Conservation (phyloP, 176 grass and related monocot genomes). For the Otatea glauca region DNA sequence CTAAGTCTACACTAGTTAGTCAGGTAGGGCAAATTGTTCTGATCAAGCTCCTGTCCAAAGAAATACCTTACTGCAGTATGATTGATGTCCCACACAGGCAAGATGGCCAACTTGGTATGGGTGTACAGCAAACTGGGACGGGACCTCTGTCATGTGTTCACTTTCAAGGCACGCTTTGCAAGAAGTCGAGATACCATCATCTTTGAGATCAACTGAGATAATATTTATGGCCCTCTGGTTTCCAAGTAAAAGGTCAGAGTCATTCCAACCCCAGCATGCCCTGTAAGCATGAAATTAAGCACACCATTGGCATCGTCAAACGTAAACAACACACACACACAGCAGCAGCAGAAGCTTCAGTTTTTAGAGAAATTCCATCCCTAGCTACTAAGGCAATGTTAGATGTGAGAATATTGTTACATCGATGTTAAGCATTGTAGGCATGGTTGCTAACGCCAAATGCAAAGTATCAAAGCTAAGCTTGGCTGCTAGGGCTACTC, state of each 20-base stretch:
- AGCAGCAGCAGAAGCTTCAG: too few species aligned
- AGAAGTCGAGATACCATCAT: not conserved
- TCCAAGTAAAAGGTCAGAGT: slow-evolving; percentile 44
- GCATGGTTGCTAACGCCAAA: too few species aligned
- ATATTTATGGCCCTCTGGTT: slow-evolving; percentile 35
- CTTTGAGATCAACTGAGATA: slow-evolving; percentile 30
- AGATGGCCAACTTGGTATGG: slow-evolving; percentile 4
- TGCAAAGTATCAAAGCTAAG: too few species aligned
- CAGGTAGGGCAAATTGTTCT: not conserved
- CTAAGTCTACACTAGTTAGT: not conserved
- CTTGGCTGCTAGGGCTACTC: too few species aligned
- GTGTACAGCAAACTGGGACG: too few species aligned
- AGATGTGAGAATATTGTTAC: too few species aligned
- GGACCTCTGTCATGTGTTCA: slow-evolving; percentile 20
- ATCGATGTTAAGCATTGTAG: too few species aligned
- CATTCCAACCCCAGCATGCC: slow-evolving; percentile 53
- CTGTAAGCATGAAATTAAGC: slow-evolving; percentile 25
- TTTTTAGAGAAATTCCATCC: too few species aligned
- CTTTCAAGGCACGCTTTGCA: slow-evolving; percentile 1
- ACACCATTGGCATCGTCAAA: not conserved
- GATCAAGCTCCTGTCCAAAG: too few species aligned
- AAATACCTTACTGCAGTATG: too few species aligned
- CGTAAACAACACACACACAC: too few species aligned
- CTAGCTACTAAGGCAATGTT: too few species aligned
- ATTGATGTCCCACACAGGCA: not conserved